Evolutionary conservation across 2,329 filamentous ascomycete genomes (phyloP), one percentile per base, ranked within the genome.

Genomic region (Fusarium sp.): DNA sequence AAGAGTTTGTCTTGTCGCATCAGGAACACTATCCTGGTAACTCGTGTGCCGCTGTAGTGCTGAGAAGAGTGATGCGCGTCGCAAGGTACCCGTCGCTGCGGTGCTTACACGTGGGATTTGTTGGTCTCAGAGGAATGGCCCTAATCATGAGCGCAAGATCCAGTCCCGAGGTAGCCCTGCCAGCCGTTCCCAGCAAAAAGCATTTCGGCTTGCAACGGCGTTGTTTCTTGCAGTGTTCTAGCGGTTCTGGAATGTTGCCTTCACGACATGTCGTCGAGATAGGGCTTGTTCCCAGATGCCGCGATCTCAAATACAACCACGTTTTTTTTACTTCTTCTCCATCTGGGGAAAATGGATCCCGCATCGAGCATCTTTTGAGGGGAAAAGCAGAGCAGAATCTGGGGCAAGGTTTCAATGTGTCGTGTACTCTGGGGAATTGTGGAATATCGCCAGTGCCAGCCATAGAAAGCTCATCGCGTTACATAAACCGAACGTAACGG

Each of bases 401-500:
- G 61, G 65, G 62, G 57, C 31, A 51, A 31, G 40, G n/a, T 51
- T 54, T 31, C 39, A 48, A 59, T 46, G 58, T 59, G 41, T 55
- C 58, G 52, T 52, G 7, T 1, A 62, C 43, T 69, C 72, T 69
- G 72, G 72, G 66, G 73, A 64, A 72, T 61, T 63, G 65, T 68
- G 62, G 62, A 55, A 66, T 57, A 23, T 8, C 15, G 13, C 11
- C 53, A 50, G n/a, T 52, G 60, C 56, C 62, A 66, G 50, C 72
- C 72, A 74, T 64, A 62, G 60, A 74, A 72, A 63, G 37, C 8
- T 13, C 12, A 70, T 66, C 64, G 36, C 34, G 73, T 75, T 75
- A 75, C 69, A 72, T 75, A 73, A 73, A 68, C 23, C 18, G 48
- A 55, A 75, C 70, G 73, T 75, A 75, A 75, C 41, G 61, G 47